A percentile compares a stretch with the other conserved stretches of the same genome.
These are phyloP conservation scores for Venturia effusa DNA, from an alignment of 2,329 filamentous ascomycete species.

Conservation along the genomic window DNA sequence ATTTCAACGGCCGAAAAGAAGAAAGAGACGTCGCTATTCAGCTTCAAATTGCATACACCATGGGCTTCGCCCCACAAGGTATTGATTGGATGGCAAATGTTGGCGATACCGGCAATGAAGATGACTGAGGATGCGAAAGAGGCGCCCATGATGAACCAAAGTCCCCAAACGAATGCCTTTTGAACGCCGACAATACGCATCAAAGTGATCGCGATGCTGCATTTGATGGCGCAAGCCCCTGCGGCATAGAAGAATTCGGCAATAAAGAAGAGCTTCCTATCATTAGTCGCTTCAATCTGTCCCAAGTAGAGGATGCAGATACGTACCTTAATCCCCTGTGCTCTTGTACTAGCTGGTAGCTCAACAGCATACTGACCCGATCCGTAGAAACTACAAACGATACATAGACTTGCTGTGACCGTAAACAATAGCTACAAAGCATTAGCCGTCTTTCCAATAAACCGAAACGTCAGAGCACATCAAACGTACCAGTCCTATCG, in stretches of 20 bases:
- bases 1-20: conserved; percentile 26
- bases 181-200: background rate
- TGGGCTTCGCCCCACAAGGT: background rate
- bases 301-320: background rate
- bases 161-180: background rate
- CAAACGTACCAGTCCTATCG: background rate
- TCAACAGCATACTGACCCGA: background rate
- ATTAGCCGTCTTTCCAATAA: background rate
- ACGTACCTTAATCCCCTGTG: background rate
- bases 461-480: background rate
- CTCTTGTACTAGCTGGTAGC: background rate
- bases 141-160: background rate
- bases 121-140: background rate
- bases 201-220: background rate
- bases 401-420: background rate
- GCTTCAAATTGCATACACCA: background rate
- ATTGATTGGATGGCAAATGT: background rate
- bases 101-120: background rate
- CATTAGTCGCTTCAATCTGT: background rate
- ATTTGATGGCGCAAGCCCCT: background rate
- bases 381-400: background rate
- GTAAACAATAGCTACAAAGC: background rate
- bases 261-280: background rate
- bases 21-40: conserved; percentile 23
- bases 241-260: background rate